A percentile compares a stretch with the other conserved stretches of the same genome.
phyloP scores from a whole-genome alignment of 1,284 basidiomycete genomes.

The Rhodotorula sp. region DNA sequence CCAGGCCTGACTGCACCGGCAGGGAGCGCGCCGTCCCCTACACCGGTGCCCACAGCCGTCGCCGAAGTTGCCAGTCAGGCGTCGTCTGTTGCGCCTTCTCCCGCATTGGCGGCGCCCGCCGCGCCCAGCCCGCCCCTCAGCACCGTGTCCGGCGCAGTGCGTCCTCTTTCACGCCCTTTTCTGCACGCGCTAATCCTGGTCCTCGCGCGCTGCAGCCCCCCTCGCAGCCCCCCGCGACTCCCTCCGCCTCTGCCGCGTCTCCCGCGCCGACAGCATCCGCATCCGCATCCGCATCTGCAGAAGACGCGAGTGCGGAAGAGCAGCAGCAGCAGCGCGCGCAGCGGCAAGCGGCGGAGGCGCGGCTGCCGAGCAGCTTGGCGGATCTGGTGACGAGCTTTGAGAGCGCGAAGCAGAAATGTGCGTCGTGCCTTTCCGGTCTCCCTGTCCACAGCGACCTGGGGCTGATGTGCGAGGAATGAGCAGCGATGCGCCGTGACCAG shows the following conservation, averaged over 20 bases:
- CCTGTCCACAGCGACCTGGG: not conserved
- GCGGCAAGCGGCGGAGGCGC: conserved; percentile 3
- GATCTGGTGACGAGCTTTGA: conserved; percentile 95
- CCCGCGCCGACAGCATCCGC: not conserved
- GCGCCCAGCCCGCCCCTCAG: conserved; percentile 8
- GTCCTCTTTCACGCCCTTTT: not conserved
- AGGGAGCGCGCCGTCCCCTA: conserved; percentile 19
- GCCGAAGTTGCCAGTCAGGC: conserved; percentile 21
- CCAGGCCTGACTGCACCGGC: conserved; percentile 16
- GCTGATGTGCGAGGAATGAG: not conserved
- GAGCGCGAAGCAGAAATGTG: conserved; percentile 91
- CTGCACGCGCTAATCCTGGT: not conserved
- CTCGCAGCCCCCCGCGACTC: not conserved
- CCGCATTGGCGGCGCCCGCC: conserved; percentile 3
- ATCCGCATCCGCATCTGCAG: conserved; percentile 23
- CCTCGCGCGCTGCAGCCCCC: not conserved
- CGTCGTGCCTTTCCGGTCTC: conserved; percentile 42
- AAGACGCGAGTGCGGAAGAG: conserved; percentile 39
- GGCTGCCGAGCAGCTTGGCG: conserved; percentile 74
- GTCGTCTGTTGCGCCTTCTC: conserved; percentile 18
- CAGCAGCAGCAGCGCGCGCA: conserved; percentile 31
- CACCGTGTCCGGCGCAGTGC: conserved; percentile 21
- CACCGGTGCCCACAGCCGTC: conserved; percentile 13
- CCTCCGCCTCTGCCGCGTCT: not conserved
- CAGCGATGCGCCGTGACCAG: conserved; percentile 81